These are phyloP conservation scores for Suaeda aralocaspica DNA, from an alignment of 148 eudicot genomes.

Conservation along the genomic window DNA sequence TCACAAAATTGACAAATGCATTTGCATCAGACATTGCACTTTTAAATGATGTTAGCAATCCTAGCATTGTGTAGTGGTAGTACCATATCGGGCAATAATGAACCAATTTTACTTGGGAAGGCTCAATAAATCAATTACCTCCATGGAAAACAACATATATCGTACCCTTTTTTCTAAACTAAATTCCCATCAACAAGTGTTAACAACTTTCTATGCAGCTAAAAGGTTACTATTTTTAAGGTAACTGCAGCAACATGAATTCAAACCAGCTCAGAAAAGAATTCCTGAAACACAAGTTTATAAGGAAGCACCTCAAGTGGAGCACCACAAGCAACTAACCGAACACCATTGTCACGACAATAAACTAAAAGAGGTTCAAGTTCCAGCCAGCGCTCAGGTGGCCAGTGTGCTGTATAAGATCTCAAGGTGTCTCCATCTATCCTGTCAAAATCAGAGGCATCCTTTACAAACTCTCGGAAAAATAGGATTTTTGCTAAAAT, in stretches of 20 bases:
- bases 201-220: background rate
- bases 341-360: slow-evolving; percentile 73
- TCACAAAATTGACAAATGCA: too few species aligned
- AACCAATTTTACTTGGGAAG: background rate
- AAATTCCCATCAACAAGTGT: background rate
- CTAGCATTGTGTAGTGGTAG: too few species aligned
- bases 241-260: background rate
- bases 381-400: slow-evolving; percentile 90
- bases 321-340: slow-evolving; percentile 81
- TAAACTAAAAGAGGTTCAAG: slow-evolving; percentile 75
- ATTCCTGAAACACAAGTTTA: background rate
- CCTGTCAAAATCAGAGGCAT: slow-evolving; percentile 47
- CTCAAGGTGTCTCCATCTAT: slow-evolving; percentile 69
- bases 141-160: background rate
- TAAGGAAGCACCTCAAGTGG: slow-evolving; percentile 74
- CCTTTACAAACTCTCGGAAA: slow-evolving; percentile 17
- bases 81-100: background rate
- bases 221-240: background rate
- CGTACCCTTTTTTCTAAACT: background rate
- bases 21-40: background rate
- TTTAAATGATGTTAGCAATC: background rate
- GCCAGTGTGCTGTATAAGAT: slow-evolving; percentile 69
- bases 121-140: background rate
- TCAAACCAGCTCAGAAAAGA: background rate
- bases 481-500: slow-evolving; percentile 7